A percentile compares a stretch with the other conserved stretches of the same genome.
These are phyloP conservation scores for Antarctomyces pellizariae DNA, from an alignment of 495 filamentous ascomycete species.

Conservation along the genomic window DNA sequence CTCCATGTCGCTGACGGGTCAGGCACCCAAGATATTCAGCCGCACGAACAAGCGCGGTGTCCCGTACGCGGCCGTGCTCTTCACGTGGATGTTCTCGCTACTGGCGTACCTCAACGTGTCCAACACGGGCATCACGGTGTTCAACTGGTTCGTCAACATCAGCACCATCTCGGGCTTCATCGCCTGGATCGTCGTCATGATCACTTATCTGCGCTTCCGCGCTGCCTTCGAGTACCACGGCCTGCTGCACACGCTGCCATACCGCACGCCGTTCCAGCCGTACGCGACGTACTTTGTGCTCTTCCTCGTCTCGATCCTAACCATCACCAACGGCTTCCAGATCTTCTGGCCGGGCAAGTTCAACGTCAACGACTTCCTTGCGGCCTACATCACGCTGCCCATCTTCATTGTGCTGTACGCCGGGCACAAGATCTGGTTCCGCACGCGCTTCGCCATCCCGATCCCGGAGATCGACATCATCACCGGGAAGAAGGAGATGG, in stretches of 20 bases:
- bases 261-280: constrained; percentile 35
- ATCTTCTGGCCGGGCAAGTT: constrained; percentile 25
- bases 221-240: constrained; percentile 11
- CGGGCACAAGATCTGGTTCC: constrained; percentile 28
- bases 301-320: constrained; percentile 28
- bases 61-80: constrained; percentile 30
- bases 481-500: constrained; percentile 37
- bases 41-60: constrained; percentile 35
- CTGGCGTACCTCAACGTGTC: constrained; percentile 36
- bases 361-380: constrained; percentile 24
- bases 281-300: constrained; percentile 37
- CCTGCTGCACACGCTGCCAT: constrained; percentile 22
- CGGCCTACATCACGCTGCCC: constrained; percentile 35
- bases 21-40: constrained; percentile 31
- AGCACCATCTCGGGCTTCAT: constrained; percentile 33
- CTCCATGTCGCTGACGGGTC: constrained; percentile 36
- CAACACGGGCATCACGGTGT: constrained; percentile 30
- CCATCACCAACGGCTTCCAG: constrained; percentile 30
- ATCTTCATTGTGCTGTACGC: constrained; percentile 31
- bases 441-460: constrained; percentile 9
- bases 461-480: constrained; percentile 30
- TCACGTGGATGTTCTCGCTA: constrained; percentile 27
- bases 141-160: constrained; percentile 35
- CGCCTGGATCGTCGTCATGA: constrained; percentile 22
- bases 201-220: constrained; percentile 12